Percentiles rank a stretch among this genome's conserved stretches.
phyloP scores from a whole-genome alignment of 306 rosid genomes.

The Castanea sativa region DNA sequence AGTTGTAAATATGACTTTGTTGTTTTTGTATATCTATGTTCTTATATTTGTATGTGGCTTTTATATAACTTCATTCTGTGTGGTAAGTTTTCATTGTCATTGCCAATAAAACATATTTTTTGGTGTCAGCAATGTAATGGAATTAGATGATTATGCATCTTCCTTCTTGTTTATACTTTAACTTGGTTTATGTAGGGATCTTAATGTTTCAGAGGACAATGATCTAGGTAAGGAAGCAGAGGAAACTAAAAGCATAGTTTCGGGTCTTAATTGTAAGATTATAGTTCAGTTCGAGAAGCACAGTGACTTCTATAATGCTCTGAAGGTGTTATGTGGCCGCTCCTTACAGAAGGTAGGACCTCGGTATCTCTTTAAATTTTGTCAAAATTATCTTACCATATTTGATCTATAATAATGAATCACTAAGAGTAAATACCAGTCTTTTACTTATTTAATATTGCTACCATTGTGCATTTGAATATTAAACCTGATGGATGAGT shows the following conservation, averaged over 20 bases:
- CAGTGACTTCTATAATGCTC: conserved; percentile 69
- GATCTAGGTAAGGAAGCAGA: conserved; percentile 64
- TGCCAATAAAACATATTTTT: conserved; percentile 9
- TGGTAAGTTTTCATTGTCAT: background rate
- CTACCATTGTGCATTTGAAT: background rate
- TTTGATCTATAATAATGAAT: background rate
- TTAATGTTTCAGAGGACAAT: conserved; percentile 84
- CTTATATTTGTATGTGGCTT: background rate
- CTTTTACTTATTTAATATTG: too few relatives aligned
- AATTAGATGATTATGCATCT: conserved; percentile 19
- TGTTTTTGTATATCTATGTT: background rate
- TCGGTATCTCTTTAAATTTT: conserved; percentile 5
- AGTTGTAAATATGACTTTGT: background rate
- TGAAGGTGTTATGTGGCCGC: conserved; percentile 74
- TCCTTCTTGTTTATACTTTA: conserved; percentile 19
- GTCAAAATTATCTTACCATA: conserved; percentile 2
- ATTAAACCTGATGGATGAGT: background rate
- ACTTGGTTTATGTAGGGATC: conserved; percentile 60
- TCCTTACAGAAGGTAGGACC: conserved; percentile 75
- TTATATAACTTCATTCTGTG: background rate
- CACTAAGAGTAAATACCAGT: background rate
- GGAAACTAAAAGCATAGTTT: conserved; percentile 57
- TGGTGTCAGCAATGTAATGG: background rate
- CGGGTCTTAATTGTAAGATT: conserved; percentile 87
- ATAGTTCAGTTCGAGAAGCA: conserved; percentile 85